Conservation (phyloP, 805 yeast genomes). For the Starmerella powellii region DNA sequence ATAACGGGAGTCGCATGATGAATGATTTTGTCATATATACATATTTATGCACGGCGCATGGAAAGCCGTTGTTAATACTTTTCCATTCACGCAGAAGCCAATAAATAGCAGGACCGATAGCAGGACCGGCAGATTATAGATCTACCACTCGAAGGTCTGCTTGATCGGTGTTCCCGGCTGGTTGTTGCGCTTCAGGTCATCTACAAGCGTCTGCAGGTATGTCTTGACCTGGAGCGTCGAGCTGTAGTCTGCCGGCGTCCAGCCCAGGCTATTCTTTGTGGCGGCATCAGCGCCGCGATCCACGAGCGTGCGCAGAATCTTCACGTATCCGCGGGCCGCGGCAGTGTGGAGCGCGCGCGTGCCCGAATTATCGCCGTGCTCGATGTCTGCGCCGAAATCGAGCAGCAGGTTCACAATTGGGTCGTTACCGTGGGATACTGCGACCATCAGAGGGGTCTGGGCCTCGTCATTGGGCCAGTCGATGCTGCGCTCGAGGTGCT, state of each 20-base stretch:
- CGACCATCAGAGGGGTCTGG: conserved; percentile 45
- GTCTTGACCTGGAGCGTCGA: conserved; percentile 41
- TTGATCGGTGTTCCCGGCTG: conserved; percentile 13
- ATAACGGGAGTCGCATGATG: background rate
- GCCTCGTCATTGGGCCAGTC: conserved; percentile 45
- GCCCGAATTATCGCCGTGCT: conserved; percentile 57
- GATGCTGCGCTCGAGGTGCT: conserved; percentile 46
- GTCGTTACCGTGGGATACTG: conserved; percentile 46
- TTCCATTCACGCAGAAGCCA: too few species aligned
- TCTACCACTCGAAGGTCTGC: conserved; percentile 15
- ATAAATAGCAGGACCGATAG: too few species aligned
- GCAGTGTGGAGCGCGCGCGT: conserved; percentile 81
- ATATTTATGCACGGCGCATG: background rate
- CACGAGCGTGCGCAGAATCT: conserved; percentile 44
- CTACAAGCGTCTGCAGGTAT: conserved; percentile 28
- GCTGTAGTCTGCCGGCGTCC: conserved; percentile 53
- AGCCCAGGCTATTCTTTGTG: conserved; percentile 44
- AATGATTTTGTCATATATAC: too few species aligned
- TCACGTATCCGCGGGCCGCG: conserved; percentile 51
- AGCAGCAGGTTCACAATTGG: conserved; percentile 54
- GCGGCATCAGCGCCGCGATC: conserved; percentile 39
- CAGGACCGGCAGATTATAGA: too few species aligned
- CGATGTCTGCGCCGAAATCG: conserved; percentile 67
- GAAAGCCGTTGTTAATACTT: too few species aligned
- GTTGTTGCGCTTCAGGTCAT: conserved; percentile 15